phyloP scores from a whole-genome alignment of 345 rosid genomes.

The Pseudoturritis turrita region DNA sequence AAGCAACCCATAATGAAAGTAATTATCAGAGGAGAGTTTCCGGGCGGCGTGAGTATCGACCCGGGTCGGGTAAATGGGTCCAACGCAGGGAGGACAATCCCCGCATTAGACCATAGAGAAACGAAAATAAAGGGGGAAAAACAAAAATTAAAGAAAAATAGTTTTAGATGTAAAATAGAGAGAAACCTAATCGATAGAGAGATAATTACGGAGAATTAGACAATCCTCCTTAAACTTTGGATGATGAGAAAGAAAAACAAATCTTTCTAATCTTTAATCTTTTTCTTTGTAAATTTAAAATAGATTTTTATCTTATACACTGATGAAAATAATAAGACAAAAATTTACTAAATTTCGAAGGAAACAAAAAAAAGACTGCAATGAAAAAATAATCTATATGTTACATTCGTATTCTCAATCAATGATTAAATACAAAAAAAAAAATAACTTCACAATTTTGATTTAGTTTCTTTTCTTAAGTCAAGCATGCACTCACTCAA shows the following conservation, averaged over 20 bases:
- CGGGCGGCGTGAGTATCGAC: conserved; percentile 42
- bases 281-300: conserved; percentile 3
- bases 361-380: not conserved
- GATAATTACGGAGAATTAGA: conserved; percentile 16
- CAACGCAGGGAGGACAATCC: conserved; percentile 34
- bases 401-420: conserved; percentile 1
- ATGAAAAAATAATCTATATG: not conserved
- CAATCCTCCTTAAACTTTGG: conserved; percentile 31
- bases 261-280: not conserved
- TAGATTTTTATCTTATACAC: not conserved
- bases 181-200: conserved; percentile 7
- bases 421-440: conserved; percentile 5
- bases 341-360: not conserved
- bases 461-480: conserved; percentile 1
- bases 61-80: conserved; percentile 68
- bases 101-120: conserved; percentile 40
- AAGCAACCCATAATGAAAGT: conserved; percentile 61
- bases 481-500: conserved; percentile 26
- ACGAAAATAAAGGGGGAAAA: conserved; percentile 1
- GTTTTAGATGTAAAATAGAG: conserved; percentile 24
- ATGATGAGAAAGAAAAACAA: conserved; percentile 11
- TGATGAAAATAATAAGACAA: not conserved
- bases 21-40: conserved; percentile 12
- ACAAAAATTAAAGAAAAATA: conserved; percentile 4
- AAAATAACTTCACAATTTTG: not conserved